A percentile compares a stretch with the other conserved stretches of the same genome.
Conservation (phyloP, 306 rosid genomes). For the Citrullus colocynthis region DNA sequence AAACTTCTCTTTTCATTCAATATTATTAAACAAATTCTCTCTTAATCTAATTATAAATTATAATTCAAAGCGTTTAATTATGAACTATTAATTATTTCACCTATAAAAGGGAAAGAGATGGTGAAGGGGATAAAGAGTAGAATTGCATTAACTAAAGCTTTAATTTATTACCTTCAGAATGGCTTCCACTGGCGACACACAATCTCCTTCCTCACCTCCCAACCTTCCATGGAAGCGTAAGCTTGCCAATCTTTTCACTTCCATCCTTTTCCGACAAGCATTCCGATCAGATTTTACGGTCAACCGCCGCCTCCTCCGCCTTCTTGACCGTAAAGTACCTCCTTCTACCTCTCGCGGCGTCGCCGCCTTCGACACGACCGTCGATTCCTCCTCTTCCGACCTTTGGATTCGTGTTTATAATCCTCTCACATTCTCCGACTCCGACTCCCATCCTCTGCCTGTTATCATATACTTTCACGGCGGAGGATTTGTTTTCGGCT, state of each 20-base stretch:
- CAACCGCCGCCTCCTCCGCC: neutral
- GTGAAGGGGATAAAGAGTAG: too few species aligned
- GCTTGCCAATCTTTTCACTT: neutral
- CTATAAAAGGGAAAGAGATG: neutral
- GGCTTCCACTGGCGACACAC: neutral
- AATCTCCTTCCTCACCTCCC: neutral
- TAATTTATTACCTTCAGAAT: neutral
- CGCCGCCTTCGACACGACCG: neutral
- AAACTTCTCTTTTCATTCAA: too few species aligned
- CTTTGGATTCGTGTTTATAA: neutral
- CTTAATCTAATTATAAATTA: too few species aligned
- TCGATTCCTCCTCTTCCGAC: neutral
- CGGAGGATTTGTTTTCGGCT: neutral
- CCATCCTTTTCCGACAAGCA: neutral
- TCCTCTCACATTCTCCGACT: neutral
- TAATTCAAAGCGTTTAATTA: too few species aligned
- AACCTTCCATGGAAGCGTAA: neutral
- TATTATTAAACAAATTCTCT: too few species aligned
- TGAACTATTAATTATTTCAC: too few species aligned
- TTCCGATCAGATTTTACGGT: neutral
- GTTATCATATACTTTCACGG: neutral
- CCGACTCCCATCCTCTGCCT: neutral
- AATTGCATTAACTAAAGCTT: too few species aligned
- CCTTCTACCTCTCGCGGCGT: neutral
- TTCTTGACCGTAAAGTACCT: neutral